phyloP scores from a whole-genome alignment of 1,284 basidiomycete species.

The Lentinula novae-zelandiae region DNA sequence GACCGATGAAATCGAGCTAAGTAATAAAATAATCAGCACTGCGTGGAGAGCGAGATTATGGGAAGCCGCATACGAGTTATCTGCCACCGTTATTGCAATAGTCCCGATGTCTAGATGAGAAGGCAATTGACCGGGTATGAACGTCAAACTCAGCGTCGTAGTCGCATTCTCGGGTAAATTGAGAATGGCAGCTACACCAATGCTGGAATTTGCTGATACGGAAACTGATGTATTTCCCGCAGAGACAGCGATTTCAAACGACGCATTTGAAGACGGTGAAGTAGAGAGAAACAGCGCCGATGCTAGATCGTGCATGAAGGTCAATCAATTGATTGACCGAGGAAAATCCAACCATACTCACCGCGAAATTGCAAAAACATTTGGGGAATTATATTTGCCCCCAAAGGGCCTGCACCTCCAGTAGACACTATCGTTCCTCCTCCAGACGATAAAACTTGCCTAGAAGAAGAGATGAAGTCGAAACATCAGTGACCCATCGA shows the following conservation, averaged over 20 bases:
- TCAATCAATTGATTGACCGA: background rate
- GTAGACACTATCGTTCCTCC: constrained; percentile 33
- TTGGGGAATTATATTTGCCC: constrained; percentile 44
- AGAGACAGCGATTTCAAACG: constrained; percentile 45
- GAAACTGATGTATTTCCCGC: constrained; percentile 30
- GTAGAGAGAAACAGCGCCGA: constrained; percentile 41
- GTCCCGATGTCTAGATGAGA: constrained; percentile 38
- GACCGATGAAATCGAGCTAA: constrained; percentile 34
- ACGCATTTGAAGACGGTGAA: constrained; percentile 43
- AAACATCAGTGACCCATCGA: constrained; percentile 11
- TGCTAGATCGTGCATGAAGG: constrained; percentile 26
- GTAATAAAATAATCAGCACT: background rate
- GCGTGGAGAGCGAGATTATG: background rate
- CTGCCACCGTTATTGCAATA: constrained; percentile 35
- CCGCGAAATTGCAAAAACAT: constrained; percentile 52
- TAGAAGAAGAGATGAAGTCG: constrained; percentile 16
- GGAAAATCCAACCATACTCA: constrained; percentile 19
- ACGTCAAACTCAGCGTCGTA: constrained; percentile 42
- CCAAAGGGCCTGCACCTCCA: constrained; percentile 29
- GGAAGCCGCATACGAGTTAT: constrained; percentile 32
- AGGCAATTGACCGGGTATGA: constrained; percentile 24
- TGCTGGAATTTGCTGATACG: constrained; percentile 30
- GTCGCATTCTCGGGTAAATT: constrained; percentile 33
- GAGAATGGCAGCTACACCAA: constrained; percentile 32
- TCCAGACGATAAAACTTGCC: constrained; percentile 23